These are phyloP conservation scores for Pleurotus tuoliensis DNA, from an alignment of 768 basidiomycete genomes.

Conservation along the genomic window DNA sequence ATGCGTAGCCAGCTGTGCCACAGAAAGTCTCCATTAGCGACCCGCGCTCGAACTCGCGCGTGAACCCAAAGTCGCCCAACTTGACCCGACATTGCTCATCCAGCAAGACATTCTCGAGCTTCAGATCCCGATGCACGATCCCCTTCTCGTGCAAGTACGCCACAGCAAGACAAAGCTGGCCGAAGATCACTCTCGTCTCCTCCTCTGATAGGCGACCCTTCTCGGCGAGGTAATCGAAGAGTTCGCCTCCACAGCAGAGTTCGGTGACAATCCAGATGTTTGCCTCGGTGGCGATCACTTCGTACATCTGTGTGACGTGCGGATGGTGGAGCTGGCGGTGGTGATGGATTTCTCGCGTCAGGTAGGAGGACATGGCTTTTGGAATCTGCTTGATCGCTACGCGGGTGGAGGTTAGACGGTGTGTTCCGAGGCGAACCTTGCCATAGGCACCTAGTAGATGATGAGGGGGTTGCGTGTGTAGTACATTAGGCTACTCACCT, in stretches of 20 bases:
- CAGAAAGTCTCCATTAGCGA: slow-evolving; percentile 88
- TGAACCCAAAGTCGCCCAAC: slow-evolving; percentile 93
- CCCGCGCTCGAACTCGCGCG: slow-evolving; percentile 82
- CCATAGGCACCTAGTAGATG: slow-evolving; percentile 78
- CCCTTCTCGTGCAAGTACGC: slow-evolving; percentile 90
- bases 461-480: background rate
- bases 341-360: slow-evolving; percentile 98
- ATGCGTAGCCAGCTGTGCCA: slow-evolving; percentile 91
- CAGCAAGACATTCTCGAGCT: slow-evolving; percentile 90
- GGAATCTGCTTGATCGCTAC: slow-evolving; percentile 99
- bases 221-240: slow-evolving; percentile 98
- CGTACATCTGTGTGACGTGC: slow-evolving; percentile 92
- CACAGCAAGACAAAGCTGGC: slow-evolving; percentile 92
- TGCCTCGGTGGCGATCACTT: slow-evolving; percentile 95
- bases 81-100: slow-evolving; percentile 91
- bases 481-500: slow-evolving; percentile 47
- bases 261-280: slow-evolving; percentile 98
- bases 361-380: slow-evolving; percentile 83
- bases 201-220: slow-evolving; percentile 83
- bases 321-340: slow-evolving; percentile 96
- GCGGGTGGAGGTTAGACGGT: slow-evolving; percentile 85
- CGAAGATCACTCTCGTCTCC: slow-evolving; percentile 86
- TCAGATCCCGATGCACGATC: slow-evolving; percentile 95
- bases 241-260: slow-evolving; percentile 93
- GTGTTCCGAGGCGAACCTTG: slow-evolving; percentile 91